Conservation (phyloP, 345 rosid genomes). For the Raphanus raphanistrum region DNA sequence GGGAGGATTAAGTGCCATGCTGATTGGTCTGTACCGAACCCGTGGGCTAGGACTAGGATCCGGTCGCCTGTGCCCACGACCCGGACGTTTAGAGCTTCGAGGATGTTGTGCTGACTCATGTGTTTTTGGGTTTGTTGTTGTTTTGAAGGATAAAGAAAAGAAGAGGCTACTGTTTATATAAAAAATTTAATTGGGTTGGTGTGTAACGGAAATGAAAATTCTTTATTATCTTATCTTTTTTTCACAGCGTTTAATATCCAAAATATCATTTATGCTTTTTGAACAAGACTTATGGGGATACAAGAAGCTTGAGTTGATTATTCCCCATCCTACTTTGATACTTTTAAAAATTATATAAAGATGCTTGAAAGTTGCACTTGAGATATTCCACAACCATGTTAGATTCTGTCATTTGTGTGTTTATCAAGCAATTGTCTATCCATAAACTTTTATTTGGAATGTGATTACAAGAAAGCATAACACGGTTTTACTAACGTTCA, state of each 20-base stretch:
- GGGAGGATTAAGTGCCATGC: constrained; percentile 88
- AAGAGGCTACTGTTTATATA: constrained; percentile 31
- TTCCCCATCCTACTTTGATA: background rate
- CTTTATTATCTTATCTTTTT: background rate
- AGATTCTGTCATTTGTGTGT: background rate
- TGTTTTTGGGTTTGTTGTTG: background rate
- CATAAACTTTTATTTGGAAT: background rate
- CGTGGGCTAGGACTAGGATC: constrained; percentile 70
- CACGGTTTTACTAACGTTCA: background rate
- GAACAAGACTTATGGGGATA: constrained; percentile 3
- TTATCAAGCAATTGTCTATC: background rate
- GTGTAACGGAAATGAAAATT: background rate
- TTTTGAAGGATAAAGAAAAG: background rate
- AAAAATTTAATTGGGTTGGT: constrained; percentile 21
- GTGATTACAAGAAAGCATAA: background rate
- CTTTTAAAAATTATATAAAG: background rate
- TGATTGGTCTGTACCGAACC: constrained; percentile 85
- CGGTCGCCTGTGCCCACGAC: constrained; percentile 68
- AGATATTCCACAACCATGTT: constrained; percentile 11
- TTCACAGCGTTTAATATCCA: background rate
- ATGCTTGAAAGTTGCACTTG: constrained; percentile 26
- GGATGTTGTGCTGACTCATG: constrained; percentile 51
- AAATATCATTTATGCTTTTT: constrained; percentile 8
- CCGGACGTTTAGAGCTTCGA: constrained; percentile 75
- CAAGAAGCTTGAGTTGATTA: constrained; percentile 15